Percentiles rank a stretch among this genome's conserved stretches.
Evolutionary conservation across 2,329 filamentous ascomycete genomes (phyloP).

Genomic region (Claviceps monticola): DNA sequence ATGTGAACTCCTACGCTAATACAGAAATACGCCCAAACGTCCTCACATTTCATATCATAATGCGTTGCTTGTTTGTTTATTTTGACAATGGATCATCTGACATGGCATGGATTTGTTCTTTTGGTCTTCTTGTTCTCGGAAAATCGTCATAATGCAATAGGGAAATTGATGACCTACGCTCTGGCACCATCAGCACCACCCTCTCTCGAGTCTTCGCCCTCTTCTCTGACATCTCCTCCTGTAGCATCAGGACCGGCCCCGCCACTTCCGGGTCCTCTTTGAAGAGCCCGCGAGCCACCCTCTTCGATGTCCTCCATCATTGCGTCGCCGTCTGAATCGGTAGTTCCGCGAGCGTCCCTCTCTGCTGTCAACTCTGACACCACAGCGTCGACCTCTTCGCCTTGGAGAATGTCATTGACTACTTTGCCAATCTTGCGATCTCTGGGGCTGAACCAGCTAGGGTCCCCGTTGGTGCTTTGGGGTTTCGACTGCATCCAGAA

Average conservation of each 20-base stretch:
- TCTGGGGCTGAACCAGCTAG: conserved; percentile 68
- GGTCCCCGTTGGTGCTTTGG: conserved; percentile 54
- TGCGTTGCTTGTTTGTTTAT: conserved; percentile 1
- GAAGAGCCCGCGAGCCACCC: conserved; percentile 42
- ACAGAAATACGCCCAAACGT: conserved; percentile 13
- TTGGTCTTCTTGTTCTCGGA: conserved; percentile 7
- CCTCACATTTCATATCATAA: conserved; percentile 5
- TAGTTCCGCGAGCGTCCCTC: conserved; percentile 32
- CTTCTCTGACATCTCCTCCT: conserved; percentile 80
- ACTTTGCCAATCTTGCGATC: conserved; percentile 82
- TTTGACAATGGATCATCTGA: conserved; percentile 1
- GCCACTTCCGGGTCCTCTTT: conserved; percentile 48
- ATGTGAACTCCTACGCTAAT: conserved; percentile 14
- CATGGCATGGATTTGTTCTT: not conserved
- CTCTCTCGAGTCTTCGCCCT: conserved; percentile 77
- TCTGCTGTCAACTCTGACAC: conserved; percentile 55
- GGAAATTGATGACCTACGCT: conserved; percentile 70
- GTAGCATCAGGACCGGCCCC: conserved; percentile 79
- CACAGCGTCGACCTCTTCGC: conserved; percentile 69
- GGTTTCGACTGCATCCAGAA: conserved; percentile 95
- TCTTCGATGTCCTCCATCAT: conserved; percentile 50
- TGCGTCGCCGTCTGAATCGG: conserved; percentile 36
- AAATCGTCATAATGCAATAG: conserved; percentile 16
- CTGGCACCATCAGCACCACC: conserved; percentile 91
- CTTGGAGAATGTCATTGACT: conserved; percentile 71